These are phyloP conservation scores for Tricholoma saponaceum DNA, from an alignment of 768 basidiomycete genomes.

Conservation along the genomic window DNA sequence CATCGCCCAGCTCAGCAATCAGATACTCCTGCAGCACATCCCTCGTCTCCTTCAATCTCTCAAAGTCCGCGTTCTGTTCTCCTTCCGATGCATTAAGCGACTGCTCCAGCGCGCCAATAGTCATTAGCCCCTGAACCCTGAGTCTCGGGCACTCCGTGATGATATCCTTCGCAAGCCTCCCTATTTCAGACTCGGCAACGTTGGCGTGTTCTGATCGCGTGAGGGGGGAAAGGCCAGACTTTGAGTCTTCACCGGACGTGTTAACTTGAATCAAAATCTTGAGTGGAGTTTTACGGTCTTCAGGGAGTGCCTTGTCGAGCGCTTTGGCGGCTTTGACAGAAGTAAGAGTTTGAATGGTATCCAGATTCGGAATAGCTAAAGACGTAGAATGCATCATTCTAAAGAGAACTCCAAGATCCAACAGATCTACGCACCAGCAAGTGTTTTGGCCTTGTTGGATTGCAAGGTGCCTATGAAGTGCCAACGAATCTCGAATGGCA, in stretches of 20 bases:
- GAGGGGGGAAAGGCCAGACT: slow-evolving; percentile 80
- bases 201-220: slow-evolving; percentile 20
- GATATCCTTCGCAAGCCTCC: slow-evolving; percentile 67
- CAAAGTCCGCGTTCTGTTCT: slow-evolving; percentile 68
- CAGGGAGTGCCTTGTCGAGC: slow-evolving; percentile 68
- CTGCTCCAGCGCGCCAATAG: slow-evolving; percentile 81
- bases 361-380: slow-evolving; percentile 83
- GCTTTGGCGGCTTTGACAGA: slow-evolving; percentile 77
- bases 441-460: slow-evolving; percentile 88
- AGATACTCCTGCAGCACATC: slow-evolving; percentile 51
- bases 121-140: slow-evolving; percentile 87
- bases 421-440: slow-evolving; percentile 56
- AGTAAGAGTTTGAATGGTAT: slow-evolving; percentile 81
- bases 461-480: slow-evolving; percentile 96
- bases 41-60: slow-evolving; percentile 58
- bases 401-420: background rate
- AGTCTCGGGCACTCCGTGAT: slow-evolving; percentile 70
- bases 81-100: slow-evolving; percentile 53
- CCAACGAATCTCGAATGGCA: slow-evolving; percentile 89
- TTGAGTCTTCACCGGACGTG: slow-evolving; percentile 88
- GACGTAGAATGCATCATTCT: background rate
- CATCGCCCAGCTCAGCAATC: slow-evolving; percentile 18
- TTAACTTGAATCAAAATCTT: slow-evolving; percentile 91
- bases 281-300: slow-evolving; percentile 54
- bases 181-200: slow-evolving; percentile 45